A percentile compares a stretch with the other conserved stretches of the same genome.
Conservation (phyloP, 1,139 yeast species). For the Kodamaea sp. region DNA sequence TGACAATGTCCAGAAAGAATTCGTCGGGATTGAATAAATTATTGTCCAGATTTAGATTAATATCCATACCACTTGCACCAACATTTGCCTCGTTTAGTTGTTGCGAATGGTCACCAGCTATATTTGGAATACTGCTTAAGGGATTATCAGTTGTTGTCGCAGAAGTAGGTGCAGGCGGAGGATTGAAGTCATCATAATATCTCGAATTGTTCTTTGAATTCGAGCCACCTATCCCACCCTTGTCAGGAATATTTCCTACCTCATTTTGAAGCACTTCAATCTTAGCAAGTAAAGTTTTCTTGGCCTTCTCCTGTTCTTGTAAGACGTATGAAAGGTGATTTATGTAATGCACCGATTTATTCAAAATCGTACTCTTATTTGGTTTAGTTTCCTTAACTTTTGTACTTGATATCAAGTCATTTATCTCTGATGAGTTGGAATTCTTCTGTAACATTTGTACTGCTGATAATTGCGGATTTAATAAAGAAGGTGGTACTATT, state of each 20-base stretch:
- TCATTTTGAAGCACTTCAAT: constrained; percentile 9
- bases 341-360: constrained; percentile 67
- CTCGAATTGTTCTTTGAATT: background rate
- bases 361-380: constrained; percentile 65
- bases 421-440: constrained; percentile 31
- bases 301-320: constrained; percentile 31
- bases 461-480: constrained; percentile 48
- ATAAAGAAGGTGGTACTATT: constrained; percentile 66
- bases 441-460: constrained; percentile 46
- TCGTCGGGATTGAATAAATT: constrained; percentile 17
- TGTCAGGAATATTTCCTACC: background rate
- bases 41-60: constrained; percentile 4
- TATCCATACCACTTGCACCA: background rate
- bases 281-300: constrained; percentile 11
- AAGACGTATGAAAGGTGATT: constrained; percentile 48
- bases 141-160: background rate
- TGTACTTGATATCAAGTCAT: constrained; percentile 36
- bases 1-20: constrained; percentile 17
- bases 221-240: background rate
- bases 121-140: constrained; percentile 1
- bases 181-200: constrained; percentile 1
- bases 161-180: constrained; percentile 11
- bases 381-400: constrained; percentile 66
- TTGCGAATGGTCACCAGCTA: constrained; percentile 1
- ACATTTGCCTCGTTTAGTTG: background rate